Base-by-base conservation (phyloP, 768 basidiomycete genomes). In the Trametes cingulata region DNA sequence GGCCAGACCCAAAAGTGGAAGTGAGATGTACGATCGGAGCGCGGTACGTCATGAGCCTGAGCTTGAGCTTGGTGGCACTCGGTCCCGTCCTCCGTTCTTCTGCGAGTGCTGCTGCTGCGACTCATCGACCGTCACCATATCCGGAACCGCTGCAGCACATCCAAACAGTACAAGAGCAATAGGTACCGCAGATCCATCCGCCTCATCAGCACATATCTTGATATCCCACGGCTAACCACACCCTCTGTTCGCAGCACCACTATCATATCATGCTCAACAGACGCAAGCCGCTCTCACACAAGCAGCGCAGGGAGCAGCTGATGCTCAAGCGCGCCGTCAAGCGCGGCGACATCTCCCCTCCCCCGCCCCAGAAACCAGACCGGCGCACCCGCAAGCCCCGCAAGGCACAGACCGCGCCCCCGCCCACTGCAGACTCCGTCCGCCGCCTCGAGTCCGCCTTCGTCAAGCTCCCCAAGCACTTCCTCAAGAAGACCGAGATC, bases 241-340 rank as follows among this genome's bases (percentile, higher is more conserved):
- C 22, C 42, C 24, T 12, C 55, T 25, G 29, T 50, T 20, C 41
- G 29, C 29, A 33, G 29, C n/a, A 22, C 37, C 27, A 42, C 5
- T 14, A 24, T 41, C 20, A 12, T 42, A 55, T 41, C 42, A 20
- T 45, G 25, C 76, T 77, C 75, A 71, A 72, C 35, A 72, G 77
- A 27, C 67, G 69, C 37, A 76, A 74, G 56, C 74, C 85, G n/a
- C 78, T 76, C 10, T 90, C 87, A 0, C 80, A 79, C 40, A 89
- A 85, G 56, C 79, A 88, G 67, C 86, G 85, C 65, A 91, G 88
- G 62, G 85, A 82, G 1, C 83, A 90, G 58, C 79, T 86, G 8
- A 85, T 91, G 70, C 80, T 86, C 49, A 92, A 91, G 67, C 87
- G 93, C 22, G 93, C 94, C 4, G 74, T 89, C 33, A 95, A 95